Conservation (phyloP, 1,284 basidiomycete species). For the Rhodotorula sp. region DNA sequence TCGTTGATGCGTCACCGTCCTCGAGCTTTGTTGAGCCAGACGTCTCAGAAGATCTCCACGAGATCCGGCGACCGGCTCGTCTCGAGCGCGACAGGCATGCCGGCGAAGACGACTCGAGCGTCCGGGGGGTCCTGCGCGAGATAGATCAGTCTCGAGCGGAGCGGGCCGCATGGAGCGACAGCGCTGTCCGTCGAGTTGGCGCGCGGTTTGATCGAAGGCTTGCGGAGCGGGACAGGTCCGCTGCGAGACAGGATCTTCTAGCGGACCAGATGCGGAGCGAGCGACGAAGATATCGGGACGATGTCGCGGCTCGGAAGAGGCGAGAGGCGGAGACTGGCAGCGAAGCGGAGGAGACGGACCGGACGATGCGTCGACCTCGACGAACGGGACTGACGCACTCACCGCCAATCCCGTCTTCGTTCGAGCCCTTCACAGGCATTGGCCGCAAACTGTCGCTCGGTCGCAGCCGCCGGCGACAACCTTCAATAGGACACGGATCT, state of each 20-base stretch:
- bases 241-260: not conserved
- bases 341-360: slow-evolving; percentile 6
- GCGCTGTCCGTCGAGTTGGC: slow-evolving; percentile 17
- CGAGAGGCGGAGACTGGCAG: slow-evolving; percentile 5
- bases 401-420: slow-evolving; percentile 16
- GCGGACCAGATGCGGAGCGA: not conserved
- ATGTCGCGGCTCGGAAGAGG: slow-evolving; percentile 4
- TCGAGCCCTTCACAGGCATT: slow-evolving; percentile 19
- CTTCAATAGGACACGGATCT: not conserved
- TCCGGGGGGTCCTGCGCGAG: slow-evolving; percentile 23
- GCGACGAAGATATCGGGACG: not conserved
- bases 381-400: not conserved
- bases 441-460: slow-evolving; percentile 12
- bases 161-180: slow-evolving; percentile 27
- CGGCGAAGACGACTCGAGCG: slow-evolving; percentile 13
- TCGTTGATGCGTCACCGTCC: not conserved
- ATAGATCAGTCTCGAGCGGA: slow-evolving; percentile 18
- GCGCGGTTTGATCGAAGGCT: not conserved
- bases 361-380: too few relatives aligned
- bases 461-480: not conserved
- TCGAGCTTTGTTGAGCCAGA: not conserved
- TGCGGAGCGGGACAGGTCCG: slow-evolving; percentile 1
- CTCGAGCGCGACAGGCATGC: too few relatives aligned
- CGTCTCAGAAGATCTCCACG: not conserved
- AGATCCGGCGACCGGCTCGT: not conserved